Conservation (phyloP, 768 basidiomycete species). For the Lentinula raphanica region DNA sequence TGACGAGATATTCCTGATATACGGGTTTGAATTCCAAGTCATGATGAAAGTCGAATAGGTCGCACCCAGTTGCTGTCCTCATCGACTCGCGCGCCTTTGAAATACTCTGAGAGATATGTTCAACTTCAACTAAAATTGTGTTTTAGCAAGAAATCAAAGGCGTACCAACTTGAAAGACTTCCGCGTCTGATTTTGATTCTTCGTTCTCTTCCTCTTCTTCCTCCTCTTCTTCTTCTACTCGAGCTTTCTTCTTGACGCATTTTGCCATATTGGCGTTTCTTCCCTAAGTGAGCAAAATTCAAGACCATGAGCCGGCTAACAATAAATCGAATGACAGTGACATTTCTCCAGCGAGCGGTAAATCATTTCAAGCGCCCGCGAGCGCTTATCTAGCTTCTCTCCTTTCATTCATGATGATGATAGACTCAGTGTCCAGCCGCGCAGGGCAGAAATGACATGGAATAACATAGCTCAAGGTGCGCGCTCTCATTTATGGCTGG, state of each 20-base stretch:
- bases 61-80: slow-evolving; percentile 4
- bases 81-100: neutral
- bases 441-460: too few relatives aligned
- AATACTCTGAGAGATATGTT: neutral
- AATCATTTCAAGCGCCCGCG: too few relatives aligned
- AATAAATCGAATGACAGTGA: too few relatives aligned
- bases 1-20: slow-evolving; percentile 59
- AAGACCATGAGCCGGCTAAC: too few relatives aligned
- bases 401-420: too few relatives aligned
- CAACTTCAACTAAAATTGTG: neutral
- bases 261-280: neutral
- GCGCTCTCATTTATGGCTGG: too few relatives aligned
- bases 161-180: neutral
- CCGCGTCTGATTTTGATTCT: neutral
- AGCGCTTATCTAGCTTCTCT: too few relatives aligned
- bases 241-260: neutral
- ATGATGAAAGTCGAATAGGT: neutral
- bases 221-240: neutral
- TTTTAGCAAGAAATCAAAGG: neutral
- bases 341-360: too few relatives aligned
- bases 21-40: neutral
- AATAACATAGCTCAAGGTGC: too few relatives aligned
- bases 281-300: too few relatives aligned
- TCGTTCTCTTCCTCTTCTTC: neutral
- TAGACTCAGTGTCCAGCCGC: too few relatives aligned